Evolutionary conservation across 129 eudicot genomes (phyloP).

Genomic region (Scalesia atractyloides): DNA sequence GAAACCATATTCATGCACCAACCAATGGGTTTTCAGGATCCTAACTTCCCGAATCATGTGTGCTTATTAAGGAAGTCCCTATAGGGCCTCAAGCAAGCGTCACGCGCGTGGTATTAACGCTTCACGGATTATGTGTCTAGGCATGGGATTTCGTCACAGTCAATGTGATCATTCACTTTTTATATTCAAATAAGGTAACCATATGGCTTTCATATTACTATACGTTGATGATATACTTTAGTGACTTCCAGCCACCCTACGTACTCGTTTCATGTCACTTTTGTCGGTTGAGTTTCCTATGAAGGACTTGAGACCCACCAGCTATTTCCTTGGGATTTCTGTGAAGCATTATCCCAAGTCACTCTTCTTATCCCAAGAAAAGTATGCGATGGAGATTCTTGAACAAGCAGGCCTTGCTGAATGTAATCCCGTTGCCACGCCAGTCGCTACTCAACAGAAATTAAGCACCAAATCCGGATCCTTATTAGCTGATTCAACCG

Average conservation of each 20-base stretch:
- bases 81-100: not conserved
- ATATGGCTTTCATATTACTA: no score
- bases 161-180: not conserved
- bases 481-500: no score
- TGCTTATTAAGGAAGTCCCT: not conserved
- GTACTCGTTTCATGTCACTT: not conserved
- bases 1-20: not conserved
- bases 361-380: not conserved
- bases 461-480: no score
- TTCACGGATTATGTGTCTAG: not conserved
- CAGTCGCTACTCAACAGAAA: not conserved
- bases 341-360: not conserved
- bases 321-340: not conserved
- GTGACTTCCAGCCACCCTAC: not conserved
- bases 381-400: not conserved
- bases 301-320: no score
- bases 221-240: no score
- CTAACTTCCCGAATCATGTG: not conserved
- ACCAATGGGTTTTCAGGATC: not conserved
- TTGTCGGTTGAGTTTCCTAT: not conserved
- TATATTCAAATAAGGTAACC: not conserved
- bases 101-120: not conserved
- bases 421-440: not conserved
- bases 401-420: not conserved
- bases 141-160: not conserved